Evolutionary conservation across 345 rosid species (phyloP).

Genomic region (Camelina sativa): DNA sequence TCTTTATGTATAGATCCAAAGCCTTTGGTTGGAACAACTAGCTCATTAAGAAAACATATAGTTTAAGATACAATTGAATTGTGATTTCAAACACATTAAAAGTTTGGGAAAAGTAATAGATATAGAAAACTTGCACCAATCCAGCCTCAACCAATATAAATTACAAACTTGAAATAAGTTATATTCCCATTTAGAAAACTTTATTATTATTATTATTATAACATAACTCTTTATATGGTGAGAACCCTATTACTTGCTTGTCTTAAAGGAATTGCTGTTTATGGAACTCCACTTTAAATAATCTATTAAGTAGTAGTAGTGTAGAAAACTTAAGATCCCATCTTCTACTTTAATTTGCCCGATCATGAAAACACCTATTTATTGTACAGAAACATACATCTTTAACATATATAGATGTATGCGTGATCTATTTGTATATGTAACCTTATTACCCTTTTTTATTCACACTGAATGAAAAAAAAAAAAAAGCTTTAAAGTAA

Average conservation of each 20-base stretch:
- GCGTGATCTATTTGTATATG: slow-evolving; percentile 40
- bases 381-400: slow-evolving; percentile 38
- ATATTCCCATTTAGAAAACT: slow-evolving; percentile 3
- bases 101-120: slow-evolving; percentile 7
- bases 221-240: slow-evolving; percentile 13
- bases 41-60: slow-evolving; percentile 18
- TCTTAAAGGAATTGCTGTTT: slow-evolving; percentile 34
- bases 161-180: neutral
- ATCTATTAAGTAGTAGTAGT: neutral
- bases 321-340: slow-evolving; percentile 5
- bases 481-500: slow-evolving; percentile 39
- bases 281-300: slow-evolving; percentile 40
- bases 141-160: slow-evolving; percentile 29
- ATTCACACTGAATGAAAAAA: neutral
- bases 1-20: slow-evolving; percentile 11
- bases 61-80: neutral
- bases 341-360: slow-evolving; percentile 34
- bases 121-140: slow-evolving; percentile 39
- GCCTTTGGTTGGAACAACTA: slow-evolving; percentile 20
- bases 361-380: slow-evolving; percentile 44
- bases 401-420: slow-evolving; percentile 32
- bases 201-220: slow-evolving; percentile 20
- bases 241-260: slow-evolving; percentile 35
- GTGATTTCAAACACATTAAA: slow-evolving; percentile 8
- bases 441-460: slow-evolving; percentile 16